Evolutionary conservation across 768 basidiomycete species (phyloP).

Genomic region (Russula brevipes): DNA sequence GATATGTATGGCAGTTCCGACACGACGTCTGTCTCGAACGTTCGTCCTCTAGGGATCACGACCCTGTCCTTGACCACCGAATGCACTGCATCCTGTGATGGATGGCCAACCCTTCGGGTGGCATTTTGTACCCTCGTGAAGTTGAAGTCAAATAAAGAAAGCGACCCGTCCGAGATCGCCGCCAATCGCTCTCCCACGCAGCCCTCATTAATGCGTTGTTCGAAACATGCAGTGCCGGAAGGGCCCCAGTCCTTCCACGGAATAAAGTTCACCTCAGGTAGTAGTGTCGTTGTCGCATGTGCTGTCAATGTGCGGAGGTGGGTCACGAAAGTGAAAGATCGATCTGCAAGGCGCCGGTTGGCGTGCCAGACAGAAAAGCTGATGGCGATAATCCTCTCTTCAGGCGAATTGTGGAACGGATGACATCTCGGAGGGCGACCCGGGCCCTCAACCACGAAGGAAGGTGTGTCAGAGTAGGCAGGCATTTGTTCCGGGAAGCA

Average conservation of each 20-base stretch:
- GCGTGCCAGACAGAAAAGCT: no score
- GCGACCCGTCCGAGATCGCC: background rate
- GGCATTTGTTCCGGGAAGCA: no score
- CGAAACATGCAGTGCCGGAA: background rate
- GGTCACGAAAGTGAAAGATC: background rate
- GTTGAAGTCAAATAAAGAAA: background rate
- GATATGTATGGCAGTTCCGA: no score
- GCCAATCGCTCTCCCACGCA: background rate
- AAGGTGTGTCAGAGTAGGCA: no score
- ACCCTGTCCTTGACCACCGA: background rate
- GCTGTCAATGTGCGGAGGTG: background rate
- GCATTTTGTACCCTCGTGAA: background rate
- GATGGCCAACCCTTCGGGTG: background rate
- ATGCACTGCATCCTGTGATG: background rate
- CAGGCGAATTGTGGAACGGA: background rate
- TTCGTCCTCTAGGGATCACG: no score
- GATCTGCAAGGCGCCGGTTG: no score
- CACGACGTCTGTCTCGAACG: no score
- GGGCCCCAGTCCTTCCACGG: background rate
- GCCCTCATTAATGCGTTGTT: background rate
- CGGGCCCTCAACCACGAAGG: no score
- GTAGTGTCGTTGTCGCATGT: background rate
- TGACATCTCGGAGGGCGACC: no score
- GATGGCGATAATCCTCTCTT: background rate
- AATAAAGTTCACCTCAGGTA: background rate